Evolutionary conservation across 345 rosid species (phyloP).

Genomic region (Salix exigua): DNA sequence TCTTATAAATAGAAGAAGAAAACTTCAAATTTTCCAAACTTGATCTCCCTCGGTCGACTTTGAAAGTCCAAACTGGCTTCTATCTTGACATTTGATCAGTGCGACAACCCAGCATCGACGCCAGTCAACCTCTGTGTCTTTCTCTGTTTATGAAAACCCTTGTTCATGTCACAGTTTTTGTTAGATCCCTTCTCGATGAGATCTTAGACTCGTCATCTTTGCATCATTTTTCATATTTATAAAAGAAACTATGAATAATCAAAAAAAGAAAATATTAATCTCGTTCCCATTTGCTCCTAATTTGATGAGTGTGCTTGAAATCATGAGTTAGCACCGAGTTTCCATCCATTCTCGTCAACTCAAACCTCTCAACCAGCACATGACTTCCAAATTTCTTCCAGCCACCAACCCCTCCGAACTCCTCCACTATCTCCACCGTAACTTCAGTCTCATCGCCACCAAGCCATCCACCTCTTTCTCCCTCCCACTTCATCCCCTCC

Average conservation of each 20-base stretch:
- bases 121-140: neutral
- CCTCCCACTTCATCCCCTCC: conserved; percentile 19
- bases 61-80: neutral
- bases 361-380: conserved; percentile 19
- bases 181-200: too few species aligned
- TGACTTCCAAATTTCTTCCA: conserved; percentile 15
- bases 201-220: too few species aligned
- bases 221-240: too few species aligned
- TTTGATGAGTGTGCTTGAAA: conserved; percentile 12
- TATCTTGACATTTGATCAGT: neutral
- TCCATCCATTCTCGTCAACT: conserved; percentile 18
- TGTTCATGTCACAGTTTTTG: neutral
- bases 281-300: conserved; percentile 8
- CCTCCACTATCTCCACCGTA: neutral
- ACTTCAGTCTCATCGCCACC: neutral
- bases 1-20: neutral
- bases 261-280: neutral
- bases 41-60: neutral
- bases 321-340: neutral
- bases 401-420: neutral
- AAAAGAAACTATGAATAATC: too few species aligned
- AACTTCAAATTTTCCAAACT: neutral
- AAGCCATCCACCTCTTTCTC: conserved; percentile 8
- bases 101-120: neutral
- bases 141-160: neutral